Base-by-base conservation (phyloP, 2,329 filamentous ascomycete species). In the Colletotrichum coccodes region DNA sequence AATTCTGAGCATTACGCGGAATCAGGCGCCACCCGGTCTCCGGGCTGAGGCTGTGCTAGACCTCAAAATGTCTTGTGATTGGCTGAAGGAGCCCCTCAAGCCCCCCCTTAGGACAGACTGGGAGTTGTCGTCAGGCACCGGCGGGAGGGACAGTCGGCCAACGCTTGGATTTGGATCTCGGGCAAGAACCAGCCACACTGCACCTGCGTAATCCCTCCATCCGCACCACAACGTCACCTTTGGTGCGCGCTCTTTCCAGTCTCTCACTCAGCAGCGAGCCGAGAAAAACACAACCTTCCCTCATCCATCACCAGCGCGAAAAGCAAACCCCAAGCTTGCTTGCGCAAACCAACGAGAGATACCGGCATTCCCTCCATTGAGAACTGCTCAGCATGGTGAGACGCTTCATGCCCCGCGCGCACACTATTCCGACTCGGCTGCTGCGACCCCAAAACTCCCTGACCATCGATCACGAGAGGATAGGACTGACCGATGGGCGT, bases 381-480 rank as follows among this genome's bases (percentile, higher is more conserved):
- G 69, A 71, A 62, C 47, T 47, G 71, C 71, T 70, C 71, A 72
- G 54, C 71, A 72, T 72, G 71, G 71, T 72, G 71, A 72, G 71
- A 71, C 64, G 63, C 70, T 70, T 63, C 63, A 58, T 70, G 67
- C 70, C 70, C 63, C 56, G 68, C 68, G 59, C 52, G 56, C 36
- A 23, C 58, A 52, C 47, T 38, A 62, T 32, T 54, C 57, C 57
- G 34, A 44, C 28, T 46, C 18, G 46, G 54, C 53, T 42, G 46
- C 62, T 28, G 64, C 49, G 23, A 52, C 47, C 44, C 32, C 38
- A 57, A 38, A 46, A 38, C 38, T 21, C 44, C 52, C 14, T n/a
- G 42, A 30, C 40, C 21, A 36, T 14, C 42, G 30, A 47, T 14
- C 40, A n/a, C 42, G 8, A 47, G 56, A 59, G 36, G 38, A 42